phyloP scores from a whole-genome alignment of 2,329 filamentous ascomycete genomes.

The Drechmeria coniospora region DNA sequence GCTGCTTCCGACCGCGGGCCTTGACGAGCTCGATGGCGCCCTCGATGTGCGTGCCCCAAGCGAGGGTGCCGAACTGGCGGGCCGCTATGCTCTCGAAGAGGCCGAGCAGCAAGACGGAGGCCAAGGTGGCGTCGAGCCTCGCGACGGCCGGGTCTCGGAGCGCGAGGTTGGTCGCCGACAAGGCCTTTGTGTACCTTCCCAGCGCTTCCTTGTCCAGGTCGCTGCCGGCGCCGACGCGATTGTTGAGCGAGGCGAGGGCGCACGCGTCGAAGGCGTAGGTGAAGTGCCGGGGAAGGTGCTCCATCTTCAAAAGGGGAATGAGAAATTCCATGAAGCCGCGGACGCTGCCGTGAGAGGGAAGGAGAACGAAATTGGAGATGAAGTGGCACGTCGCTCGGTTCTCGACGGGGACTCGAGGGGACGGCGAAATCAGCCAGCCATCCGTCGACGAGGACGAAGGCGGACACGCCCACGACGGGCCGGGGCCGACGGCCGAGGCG shows the following conservation, averaged over 20 bases:
- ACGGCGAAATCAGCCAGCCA: slow-evolving; percentile 7
- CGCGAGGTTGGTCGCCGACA: slow-evolving; percentile 35
- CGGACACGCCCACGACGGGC: slow-evolving; percentile 6
- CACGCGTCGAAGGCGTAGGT: slow-evolving; percentile 44
- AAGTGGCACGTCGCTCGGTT: slow-evolving; percentile 44
- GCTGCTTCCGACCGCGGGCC: slow-evolving; percentile 38
- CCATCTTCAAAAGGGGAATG: slow-evolving; percentile 34
- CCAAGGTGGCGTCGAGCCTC: slow-evolving; percentile 41
- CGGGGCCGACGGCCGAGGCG: slow-evolving; percentile 6
- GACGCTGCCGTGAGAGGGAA: slow-evolving; percentile 32
- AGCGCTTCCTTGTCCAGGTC: slow-evolving; percentile 25
- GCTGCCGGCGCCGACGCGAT: slow-evolving; percentile 23
- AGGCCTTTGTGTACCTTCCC: slow-evolving; percentile 38
- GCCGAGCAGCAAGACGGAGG: slow-evolving; percentile 42
- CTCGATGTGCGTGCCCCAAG: slow-evolving; percentile 50
- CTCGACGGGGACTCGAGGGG: slow-evolving; percentile 31
- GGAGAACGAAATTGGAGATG: slow-evolving; percentile 42
- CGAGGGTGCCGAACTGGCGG: slow-evolving; percentile 35
- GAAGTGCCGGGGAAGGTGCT: slow-evolving; percentile 30
- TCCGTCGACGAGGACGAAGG: slow-evolving; percentile 6
- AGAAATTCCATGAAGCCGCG: slow-evolving; percentile 45
- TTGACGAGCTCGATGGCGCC: slow-evolving; percentile 47
- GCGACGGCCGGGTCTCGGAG: slow-evolving; percentile 33
- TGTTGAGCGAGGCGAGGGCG: slow-evolving; percentile 40
- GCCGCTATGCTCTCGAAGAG: slow-evolving; percentile 46